Base-by-base conservation (phyloP, 129 eudicot genomes). In the Deinandra increscens region DNA sequence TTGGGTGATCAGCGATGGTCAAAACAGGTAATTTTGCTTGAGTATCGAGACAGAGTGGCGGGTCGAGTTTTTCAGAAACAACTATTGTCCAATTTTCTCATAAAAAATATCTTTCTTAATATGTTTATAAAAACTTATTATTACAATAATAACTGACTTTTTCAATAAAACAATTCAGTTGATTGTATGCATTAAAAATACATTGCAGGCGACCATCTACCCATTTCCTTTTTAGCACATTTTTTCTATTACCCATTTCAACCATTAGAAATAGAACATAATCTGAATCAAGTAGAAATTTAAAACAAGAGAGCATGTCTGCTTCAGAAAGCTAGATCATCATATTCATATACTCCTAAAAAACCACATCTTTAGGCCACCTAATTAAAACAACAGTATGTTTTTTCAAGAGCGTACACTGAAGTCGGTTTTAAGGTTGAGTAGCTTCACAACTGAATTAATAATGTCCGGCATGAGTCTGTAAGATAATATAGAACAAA, bases 401-500 rank as follows among this genome's bases (percentile, higher is more conserved):
- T 19, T 34, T 19, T 59, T 64, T 42, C 34, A 49, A 60, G 55
- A 66, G 51, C 91, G 66, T 88, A 88, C 95, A 82, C 85, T 78
- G 70, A 88, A 49, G 65, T 78, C 77, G 46, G 59, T 50, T 75
- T 81, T 85, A 55, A 78, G 75, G 75, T 73, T 73, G 68, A 82
- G 88, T 36, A 88, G 74, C 33, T 81, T 75, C 17, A 81, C 81
- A 72, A 79, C 95, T 65, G 88, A 80, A 44, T 73, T 76, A 37
- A 83, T 62, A 50, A 88, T 88, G 72, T 80, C 86, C 37, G 91
- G 91, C 88, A 88, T 85, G 71, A 88, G 82, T 64, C 95, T 88
- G 88, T 37, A 45, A 78, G 76, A 26, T 38, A 20, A 66, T 64
- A 73, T 37, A 9, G 12, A 51, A 77, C 33, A 82, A 75, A 69